Conservation (phyloP, 2,329 filamentous ascomycete genomes). For the Colletotrichum paranaense region DNA sequence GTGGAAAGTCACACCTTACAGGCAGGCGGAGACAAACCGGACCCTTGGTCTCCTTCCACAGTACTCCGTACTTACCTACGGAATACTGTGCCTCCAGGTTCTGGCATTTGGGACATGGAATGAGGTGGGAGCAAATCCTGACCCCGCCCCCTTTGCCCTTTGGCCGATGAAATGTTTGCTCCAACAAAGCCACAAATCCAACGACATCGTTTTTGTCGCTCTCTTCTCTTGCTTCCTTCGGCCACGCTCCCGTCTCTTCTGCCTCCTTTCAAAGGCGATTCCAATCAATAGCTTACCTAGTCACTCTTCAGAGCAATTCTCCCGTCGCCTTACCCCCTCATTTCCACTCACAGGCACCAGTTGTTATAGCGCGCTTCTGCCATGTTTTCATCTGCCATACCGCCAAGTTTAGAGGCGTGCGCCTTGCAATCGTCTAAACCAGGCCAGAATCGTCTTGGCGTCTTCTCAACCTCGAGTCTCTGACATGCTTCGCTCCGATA, state of each 20-base stretch:
- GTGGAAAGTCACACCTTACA: background rate
- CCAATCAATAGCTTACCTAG: background rate
- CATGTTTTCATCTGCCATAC: background rate
- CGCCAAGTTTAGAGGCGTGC: background rate
- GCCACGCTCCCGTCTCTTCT: background rate
- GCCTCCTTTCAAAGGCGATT: background rate
- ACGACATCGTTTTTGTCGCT: background rate
- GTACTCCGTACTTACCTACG: background rate
- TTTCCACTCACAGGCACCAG: background rate
- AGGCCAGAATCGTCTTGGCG: background rate
- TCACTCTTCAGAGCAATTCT: background rate
- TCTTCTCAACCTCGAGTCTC: background rate
- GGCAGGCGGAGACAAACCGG: background rate
- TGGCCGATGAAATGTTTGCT: slow-evolving; percentile 12
- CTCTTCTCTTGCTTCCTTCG: background rate
- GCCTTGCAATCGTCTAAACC: background rate
- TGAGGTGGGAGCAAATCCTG: background rate
- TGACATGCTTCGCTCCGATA: slow-evolving; percentile 4
- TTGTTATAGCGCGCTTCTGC: slow-evolving; percentile 25
- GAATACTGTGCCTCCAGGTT: background rate
- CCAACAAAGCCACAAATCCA: background rate
- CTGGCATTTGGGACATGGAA: background rate
- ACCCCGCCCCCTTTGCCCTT: slow-evolving; percentile 11
- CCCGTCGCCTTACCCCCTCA: background rate
- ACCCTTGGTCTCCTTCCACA: background rate